Conservation (phyloP, 768 basidiomycete genomes). For the Leccinum broughii region DNA sequence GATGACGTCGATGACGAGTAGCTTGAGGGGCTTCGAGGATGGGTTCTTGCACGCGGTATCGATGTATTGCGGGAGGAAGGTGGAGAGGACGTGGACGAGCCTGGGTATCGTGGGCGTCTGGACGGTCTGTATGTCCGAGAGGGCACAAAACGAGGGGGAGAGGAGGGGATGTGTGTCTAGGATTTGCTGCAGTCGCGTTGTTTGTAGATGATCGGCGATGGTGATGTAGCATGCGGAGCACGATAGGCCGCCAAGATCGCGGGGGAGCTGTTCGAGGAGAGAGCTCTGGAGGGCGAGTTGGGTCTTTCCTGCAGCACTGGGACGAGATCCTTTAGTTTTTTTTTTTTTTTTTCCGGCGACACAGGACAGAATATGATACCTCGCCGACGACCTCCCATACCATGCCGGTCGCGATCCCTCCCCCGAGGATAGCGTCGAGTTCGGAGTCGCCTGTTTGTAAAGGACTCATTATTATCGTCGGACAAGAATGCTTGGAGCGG, state of each 20-base stretch:
- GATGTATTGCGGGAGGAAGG: constrained; percentile 55
- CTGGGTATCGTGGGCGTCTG: constrained; percentile 53
- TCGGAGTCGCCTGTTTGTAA: constrained; percentile 71
- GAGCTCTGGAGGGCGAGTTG: constrained; percentile 87
- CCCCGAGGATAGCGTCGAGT: constrained; percentile 72
- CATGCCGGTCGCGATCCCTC: constrained; percentile 78
- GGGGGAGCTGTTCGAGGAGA: constrained; percentile 72
- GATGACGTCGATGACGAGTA: constrained; percentile 86
- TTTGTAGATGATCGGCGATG: constrained; percentile 68
- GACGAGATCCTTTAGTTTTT: constrained; percentile 26
- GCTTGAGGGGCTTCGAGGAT: constrained; percentile 58
- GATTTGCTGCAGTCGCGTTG: constrained; percentile 68
- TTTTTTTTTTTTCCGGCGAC: neutral
- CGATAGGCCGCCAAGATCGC: constrained; percentile 51
- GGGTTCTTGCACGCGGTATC: constrained; percentile 31
- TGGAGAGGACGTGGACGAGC: constrained; percentile 55
- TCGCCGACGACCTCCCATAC: constrained; percentile 89
- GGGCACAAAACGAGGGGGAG: constrained; percentile 42
- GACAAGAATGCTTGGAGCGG: constrained; percentile 42
- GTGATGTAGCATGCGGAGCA: constrained; percentile 80
- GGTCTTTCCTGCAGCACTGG: constrained; percentile 92
- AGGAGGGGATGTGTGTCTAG: constrained; percentile 50
- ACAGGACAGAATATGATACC: constrained; percentile 41
- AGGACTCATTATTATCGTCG: constrained; percentile 42
- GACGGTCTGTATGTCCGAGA: constrained; percentile 64